Evolutionary conservation across 2,329 filamentous ascomycete species (phyloP).

Genomic region (Cordyceps pruinosa): DNA sequence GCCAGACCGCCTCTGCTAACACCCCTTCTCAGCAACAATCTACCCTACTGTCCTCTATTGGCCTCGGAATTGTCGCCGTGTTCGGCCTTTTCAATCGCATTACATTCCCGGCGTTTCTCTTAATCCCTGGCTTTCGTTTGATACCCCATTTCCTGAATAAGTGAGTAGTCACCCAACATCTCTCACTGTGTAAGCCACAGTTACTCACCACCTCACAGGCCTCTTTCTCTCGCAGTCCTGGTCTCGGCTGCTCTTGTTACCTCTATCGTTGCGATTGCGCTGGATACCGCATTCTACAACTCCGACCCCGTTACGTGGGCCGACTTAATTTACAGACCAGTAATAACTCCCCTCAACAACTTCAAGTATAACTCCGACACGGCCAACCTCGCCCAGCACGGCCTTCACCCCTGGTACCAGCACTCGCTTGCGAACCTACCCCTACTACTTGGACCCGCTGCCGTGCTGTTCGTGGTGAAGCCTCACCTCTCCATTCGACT

Average conservation of each 20-base stretch:
- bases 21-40: slow-evolving; percentile 54
- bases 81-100: slow-evolving; percentile 94
- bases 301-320: slow-evolving; percentile 56
- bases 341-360: slow-evolving; percentile 74
- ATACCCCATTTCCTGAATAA: slow-evolving; percentile 79
- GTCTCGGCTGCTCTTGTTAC: slow-evolving; percentile 60
- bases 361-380: slow-evolving; percentile 65
- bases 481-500: slow-evolving; percentile 55
- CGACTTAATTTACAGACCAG: slow-evolving; percentile 55
- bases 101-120: slow-evolving; percentile 88
- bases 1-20: slow-evolving; percentile 20
- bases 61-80: slow-evolving; percentile 74
- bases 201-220: slow-evolving; percentile 32
- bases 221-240: slow-evolving; percentile 56
- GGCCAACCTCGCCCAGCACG: slow-evolving; percentile 66
- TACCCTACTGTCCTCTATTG: slow-evolving; percentile 65
- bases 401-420: slow-evolving; percentile 72
- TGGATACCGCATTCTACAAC: slow-evolving; percentile 82
- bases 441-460: slow-evolving; percentile 64
- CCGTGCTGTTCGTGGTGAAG: slow-evolving; percentile 50
- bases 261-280: slow-evolving; percentile 62
- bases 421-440: slow-evolving; percentile 66
- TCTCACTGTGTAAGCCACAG: not conserved
- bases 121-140: slow-evolving; percentile 76
- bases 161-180: slow-evolving; percentile 40